These are phyloP conservation scores for Royoungia palumana DNA, from an alignment of 768 basidiomycete genomes.

Conservation along the genomic window DNA sequence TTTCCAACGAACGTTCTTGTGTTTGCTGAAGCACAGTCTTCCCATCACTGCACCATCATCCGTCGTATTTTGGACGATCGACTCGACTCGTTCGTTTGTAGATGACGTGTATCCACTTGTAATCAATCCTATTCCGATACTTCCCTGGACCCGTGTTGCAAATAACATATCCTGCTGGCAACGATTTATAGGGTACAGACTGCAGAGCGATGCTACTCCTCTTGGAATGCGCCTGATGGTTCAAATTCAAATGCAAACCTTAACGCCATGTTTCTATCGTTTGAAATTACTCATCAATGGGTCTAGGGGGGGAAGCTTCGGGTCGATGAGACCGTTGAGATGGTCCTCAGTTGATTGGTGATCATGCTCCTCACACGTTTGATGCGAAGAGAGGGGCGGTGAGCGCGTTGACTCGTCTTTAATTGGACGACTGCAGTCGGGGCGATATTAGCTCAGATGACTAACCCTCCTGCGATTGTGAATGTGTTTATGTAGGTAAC, in stretches of 20 bases:
- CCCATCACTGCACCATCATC: constrained; percentile 61
- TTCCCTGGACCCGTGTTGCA: constrained; percentile 41
- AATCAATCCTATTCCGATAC: constrained; percentile 37
- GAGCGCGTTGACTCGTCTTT: constrained; percentile 30
- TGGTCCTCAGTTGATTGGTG: constrained; percentile 58
- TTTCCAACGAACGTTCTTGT: constrained; percentile 62
- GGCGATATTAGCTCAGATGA: constrained; percentile 67
- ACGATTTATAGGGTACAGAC: constrained; percentile 56
- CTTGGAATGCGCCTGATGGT: constrained; percentile 63
- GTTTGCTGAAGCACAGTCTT: constrained; percentile 45
- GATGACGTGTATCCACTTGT: constrained; percentile 56
- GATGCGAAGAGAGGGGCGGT: constrained; percentile 76
- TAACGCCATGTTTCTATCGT: constrained; percentile 65
- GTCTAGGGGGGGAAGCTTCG: constrained; percentile 79
- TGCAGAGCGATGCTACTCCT: constrained; percentile 54
- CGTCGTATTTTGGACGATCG: constrained; percentile 58
- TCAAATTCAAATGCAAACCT: constrained; percentile 52
- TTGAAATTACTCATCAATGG: constrained; percentile 77
- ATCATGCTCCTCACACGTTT: constrained; percentile 64
- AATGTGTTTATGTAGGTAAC: constrained; percentile 42
- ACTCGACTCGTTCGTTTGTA: constrained; percentile 56
- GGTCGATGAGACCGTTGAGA: constrained; percentile 66
- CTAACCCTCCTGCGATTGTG: constrained; percentile 60
- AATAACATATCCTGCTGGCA: constrained; percentile 61
- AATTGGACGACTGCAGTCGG: constrained; percentile 46